These are phyloP conservation scores for Zarea fungicola DNA, from an alignment of 2,329 filamentous ascomycete species.

Conservation along the genomic window DNA sequence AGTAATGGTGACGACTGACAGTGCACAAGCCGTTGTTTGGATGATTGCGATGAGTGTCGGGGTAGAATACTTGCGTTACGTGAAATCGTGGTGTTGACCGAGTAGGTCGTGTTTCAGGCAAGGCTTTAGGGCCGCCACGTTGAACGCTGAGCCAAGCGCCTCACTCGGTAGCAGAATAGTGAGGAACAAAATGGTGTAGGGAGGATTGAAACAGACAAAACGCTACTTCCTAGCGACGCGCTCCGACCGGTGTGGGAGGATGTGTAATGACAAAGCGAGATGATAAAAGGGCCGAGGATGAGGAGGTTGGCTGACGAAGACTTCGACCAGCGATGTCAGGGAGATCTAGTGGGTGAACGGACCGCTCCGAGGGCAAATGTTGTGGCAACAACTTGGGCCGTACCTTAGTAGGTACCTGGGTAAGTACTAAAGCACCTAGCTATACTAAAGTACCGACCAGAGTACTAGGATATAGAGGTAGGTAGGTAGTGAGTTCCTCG, in stretches of 20 bases:
- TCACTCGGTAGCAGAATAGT: neutral
- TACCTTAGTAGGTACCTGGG: neutral
- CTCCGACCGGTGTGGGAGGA: slow-evolving; percentile 4
- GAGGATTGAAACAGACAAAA: neutral
- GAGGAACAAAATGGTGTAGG: neutral
- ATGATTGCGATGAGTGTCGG: slow-evolving; percentile 3
- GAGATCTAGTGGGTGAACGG: slow-evolving; percentile 13
- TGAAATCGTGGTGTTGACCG: slow-evolving; percentile 4
- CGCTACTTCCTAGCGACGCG: neutral
- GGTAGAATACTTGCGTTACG: neutral
- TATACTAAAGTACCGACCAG: too few species aligned
- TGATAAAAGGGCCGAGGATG: slow-evolving; percentile 1
- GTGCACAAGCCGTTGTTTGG: neutral
- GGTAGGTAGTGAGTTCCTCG: neutral
- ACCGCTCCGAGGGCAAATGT: slow-evolving; percentile 5
- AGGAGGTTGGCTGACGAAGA: slow-evolving; percentile 14
- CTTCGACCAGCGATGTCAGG: slow-evolving; percentile 11
- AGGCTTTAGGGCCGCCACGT: slow-evolving; percentile 10
- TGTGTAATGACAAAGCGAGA: slow-evolving; percentile 6
- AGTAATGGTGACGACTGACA: neutral
- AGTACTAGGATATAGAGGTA: too few species aligned
- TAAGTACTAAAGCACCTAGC: too few species aligned
- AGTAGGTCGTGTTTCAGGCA: slow-evolving; percentile 14
- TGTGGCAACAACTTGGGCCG: neutral
- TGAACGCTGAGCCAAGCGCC: slow-evolving; percentile 7